Evolutionary conservation across 176 grass and related monocot genomes (phyloP).

Genomic region (Ampelocalamus luodianensis): DNA sequence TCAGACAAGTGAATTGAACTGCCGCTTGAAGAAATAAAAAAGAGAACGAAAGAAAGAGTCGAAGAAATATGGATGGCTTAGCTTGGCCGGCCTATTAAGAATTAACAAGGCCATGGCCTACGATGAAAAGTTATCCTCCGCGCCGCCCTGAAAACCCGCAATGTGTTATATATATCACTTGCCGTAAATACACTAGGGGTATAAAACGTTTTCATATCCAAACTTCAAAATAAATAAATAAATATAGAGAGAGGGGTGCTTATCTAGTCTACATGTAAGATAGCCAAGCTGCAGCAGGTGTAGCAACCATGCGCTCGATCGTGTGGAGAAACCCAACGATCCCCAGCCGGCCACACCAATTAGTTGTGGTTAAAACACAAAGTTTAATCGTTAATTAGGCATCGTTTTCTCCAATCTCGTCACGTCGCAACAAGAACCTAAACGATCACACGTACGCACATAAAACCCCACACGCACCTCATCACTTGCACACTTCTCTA

Average conservation of each 20-base stretch:
- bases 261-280: too few species aligned
- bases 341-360: constrained; percentile 7
- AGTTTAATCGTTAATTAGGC: background rate
- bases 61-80: background rate
- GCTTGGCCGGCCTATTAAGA: background rate
- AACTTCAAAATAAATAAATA: too few species aligned
- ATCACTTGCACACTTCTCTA: too few species aligned
- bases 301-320: too few species aligned
- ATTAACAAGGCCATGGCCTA: background rate
- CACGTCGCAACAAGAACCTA: background rate
- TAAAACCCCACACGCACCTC: constrained; percentile 30
- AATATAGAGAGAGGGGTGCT: too few species aligned
- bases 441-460: background rate
- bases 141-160: too few species aligned
- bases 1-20: background rate
- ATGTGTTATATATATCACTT: too few species aligned
- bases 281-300: too few species aligned
- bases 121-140: too few species aligned
- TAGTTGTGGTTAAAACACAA: background rate
- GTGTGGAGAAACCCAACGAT: too few species aligned
- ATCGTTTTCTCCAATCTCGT: background rate
- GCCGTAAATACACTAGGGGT: too few species aligned
- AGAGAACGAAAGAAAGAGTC: background rate
- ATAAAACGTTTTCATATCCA: too few species aligned
- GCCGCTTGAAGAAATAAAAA: background rate